These are phyloP conservation scores for Picochlorum sp. DNA, from an alignment of 139 green algal genomes.

Conservation along the genomic window DNA sequence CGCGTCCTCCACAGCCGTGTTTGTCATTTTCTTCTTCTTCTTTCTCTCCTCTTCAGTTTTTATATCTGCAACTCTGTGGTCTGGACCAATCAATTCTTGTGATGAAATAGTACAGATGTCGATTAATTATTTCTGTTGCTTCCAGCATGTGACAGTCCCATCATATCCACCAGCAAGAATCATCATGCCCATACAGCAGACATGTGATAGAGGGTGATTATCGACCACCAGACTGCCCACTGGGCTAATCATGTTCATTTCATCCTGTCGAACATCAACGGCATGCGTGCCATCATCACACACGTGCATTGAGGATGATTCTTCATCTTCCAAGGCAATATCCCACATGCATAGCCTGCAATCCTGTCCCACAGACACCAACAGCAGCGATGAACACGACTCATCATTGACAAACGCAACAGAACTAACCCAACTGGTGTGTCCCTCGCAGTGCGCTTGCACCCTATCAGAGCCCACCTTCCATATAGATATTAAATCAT, in stretches of 20 bases:
- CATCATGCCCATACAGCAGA: background rate
- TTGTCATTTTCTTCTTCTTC: no score
- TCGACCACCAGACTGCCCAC: background rate
- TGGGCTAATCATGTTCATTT: background rate
- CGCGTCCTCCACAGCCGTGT: no score
- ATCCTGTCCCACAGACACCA: constrained; percentile 76
- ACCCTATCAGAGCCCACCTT: constrained; percentile 29
- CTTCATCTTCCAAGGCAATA: constrained; percentile 23
- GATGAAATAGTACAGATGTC: no score
- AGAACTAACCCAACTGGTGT: constrained; percentile 67
- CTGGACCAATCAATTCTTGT: background rate
- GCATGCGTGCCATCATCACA: background rate
- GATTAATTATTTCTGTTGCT: no score
- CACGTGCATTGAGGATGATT: no score
- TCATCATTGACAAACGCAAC: constrained; percentile 65
- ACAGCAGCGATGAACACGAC: constrained; percentile 11
- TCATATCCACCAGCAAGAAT: background rate
- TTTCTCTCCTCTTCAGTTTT: no score
- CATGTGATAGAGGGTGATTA: background rate
- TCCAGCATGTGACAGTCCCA: background rate
- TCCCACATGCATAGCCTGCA: constrained; percentile 77
- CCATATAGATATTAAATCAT: constrained; percentile 82
- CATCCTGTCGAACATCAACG: background rate
- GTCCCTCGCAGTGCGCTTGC: constrained; percentile 70
- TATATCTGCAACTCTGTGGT: no score